Percentiles rank a stretch among this genome's conserved stretches.
These are phyloP conservation scores for Juglanconis oblonga DNA, from an alignment of 2,329 filamentous ascomycete species.

Conservation along the genomic window DNA sequence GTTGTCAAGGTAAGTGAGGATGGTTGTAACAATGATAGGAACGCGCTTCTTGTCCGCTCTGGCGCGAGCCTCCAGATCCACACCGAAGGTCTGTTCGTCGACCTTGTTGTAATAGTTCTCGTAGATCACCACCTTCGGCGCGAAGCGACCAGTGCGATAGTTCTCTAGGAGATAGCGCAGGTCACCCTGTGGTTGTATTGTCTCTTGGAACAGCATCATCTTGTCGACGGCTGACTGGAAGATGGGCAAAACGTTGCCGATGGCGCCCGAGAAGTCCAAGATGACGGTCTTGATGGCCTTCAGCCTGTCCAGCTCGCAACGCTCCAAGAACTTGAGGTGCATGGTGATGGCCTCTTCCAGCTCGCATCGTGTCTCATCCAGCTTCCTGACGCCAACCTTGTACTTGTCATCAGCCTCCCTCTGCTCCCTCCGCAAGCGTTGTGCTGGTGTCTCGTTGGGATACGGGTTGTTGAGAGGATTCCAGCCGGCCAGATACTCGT, in stretches of 20 bases:
- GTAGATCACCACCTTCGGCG: conserved; percentile 86
- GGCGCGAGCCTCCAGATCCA: conserved; percentile 93
- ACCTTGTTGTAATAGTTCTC: conserved; percentile 99
- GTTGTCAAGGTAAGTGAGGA: conserved; percentile 92
- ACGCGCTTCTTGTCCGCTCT: conserved; percentile 94
- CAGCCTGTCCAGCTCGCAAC: conserved; percentile 90
- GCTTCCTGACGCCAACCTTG: conserved; percentile 78
- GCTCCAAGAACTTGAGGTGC: conserved; percentile 93
- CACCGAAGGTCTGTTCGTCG: conserved; percentile 95
- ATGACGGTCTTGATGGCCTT: conserved; percentile 99
- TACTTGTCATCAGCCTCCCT: conserved; percentile 90
- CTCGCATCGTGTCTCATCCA: conserved; percentile 87
- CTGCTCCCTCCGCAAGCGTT: conserved; percentile 84
- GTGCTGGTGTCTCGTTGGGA: conserved; percentile 88
- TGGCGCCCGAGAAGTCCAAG: conserved; percentile 92
- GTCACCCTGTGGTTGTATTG: conserved; percentile 89
- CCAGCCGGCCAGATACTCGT: conserved; percentile 88
- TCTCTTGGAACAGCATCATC: conserved; percentile 99
- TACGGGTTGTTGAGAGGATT: conserved; percentile 86
- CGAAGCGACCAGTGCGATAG: conserved; percentile 90
- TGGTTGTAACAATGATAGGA: conserved; percentile 84
- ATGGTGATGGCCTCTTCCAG: conserved; percentile 94
- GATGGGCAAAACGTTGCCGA: conserved; percentile 96
- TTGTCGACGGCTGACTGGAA: conserved; percentile 94
- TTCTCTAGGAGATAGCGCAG: conserved; percentile 93